A percentile compares a stretch with the other conserved stretches of the same genome.
These are phyloP conservation scores for Entomophthora muscae DNA, from an alignment of 371 early-diverging fungal species.

Conservation along the genomic window DNA sequence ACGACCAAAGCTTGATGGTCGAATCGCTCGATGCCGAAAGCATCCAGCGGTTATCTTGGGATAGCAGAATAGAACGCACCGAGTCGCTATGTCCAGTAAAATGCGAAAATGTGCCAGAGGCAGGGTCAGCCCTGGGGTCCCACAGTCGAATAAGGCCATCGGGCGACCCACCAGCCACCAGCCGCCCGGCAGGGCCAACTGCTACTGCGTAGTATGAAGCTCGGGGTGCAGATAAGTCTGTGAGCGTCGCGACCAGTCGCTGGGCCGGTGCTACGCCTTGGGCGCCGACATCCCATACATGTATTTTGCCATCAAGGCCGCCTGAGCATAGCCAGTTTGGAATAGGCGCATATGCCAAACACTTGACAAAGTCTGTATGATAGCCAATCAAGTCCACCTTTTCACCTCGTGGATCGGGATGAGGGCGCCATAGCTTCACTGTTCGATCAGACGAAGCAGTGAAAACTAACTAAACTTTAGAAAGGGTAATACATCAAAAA, in stretches of 20 bases:
- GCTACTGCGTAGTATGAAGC: conserved; percentile 63
- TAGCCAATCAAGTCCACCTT: conserved; percentile 42
- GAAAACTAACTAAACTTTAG: conserved; percentile 29
- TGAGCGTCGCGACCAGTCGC: conserved; percentile 13
- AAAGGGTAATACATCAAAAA: not conserved
- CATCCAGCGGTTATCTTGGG: conserved; percentile 74
- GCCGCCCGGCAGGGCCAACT: conserved; percentile 39
- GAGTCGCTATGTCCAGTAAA: conserved; percentile 88
- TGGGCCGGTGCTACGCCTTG: not conserved
- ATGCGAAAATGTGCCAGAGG: conserved; percentile 47
- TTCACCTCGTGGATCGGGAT: conserved; percentile 20
- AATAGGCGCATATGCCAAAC: conserved; percentile 43
- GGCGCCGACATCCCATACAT: conserved; percentile 74
- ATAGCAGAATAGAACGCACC: conserved; percentile 70
- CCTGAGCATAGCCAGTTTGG: conserved; percentile 77
- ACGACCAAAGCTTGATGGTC: conserved; percentile 85
- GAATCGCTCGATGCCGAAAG: conserved; percentile 82
- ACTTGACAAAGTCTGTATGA: conserved; percentile 75
- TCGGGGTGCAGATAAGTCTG: conserved; percentile 21
- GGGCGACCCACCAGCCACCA: conserved; percentile 70
- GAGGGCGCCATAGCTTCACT: conserved; percentile 64
- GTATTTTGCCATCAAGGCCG: conserved; percentile 77
- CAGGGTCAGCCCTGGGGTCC: conserved; percentile 51
- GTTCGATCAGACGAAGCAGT: conserved; percentile 87
- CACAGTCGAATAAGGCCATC: conserved; percentile 77